phyloP scores from a whole-genome alignment of 2,329 filamentous ascomycete species.

The Penicillium sp. region DNA sequence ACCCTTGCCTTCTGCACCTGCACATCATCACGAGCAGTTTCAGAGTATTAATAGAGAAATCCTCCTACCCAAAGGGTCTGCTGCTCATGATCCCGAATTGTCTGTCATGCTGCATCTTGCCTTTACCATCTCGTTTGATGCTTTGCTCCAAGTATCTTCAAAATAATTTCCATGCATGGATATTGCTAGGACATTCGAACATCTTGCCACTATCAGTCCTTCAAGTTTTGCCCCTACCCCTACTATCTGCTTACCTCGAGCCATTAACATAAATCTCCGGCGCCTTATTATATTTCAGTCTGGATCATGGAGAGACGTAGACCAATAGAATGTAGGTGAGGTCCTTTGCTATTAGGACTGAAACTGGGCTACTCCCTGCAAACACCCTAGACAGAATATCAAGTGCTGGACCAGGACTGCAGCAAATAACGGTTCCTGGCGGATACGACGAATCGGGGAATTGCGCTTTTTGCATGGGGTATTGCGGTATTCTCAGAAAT shows the following conservation, averaged over 20 bases:
- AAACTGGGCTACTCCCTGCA: slow-evolving; percentile 13
- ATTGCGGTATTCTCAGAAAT: not conserved
- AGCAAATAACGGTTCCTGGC: slow-evolving; percentile 24
- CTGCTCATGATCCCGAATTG: not conserved
- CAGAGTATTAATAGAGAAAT: not conserved
- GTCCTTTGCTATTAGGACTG: slow-evolving; percentile 3
- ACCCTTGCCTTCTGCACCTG: not conserved
- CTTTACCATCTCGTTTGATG: slow-evolving; percentile 6
- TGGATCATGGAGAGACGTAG: not conserved
- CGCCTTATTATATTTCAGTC: not conserved
- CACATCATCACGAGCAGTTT: not conserved
- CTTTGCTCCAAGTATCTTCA: slow-evolving; percentile 1
- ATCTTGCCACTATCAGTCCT: not conserved
- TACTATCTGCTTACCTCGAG: not conserved
- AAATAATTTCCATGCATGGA: too few species aligned
- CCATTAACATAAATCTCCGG: not conserved
- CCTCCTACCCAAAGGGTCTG: slow-evolving; percentile 7
- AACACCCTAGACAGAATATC: slow-evolving; percentile 12
- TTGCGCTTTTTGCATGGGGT: slow-evolving; percentile 1
- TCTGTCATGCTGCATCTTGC: slow-evolving; percentile 9
- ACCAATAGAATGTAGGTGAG: not conserved
- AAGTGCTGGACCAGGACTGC: slow-evolving; percentile 12
- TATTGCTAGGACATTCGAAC: too few species aligned
- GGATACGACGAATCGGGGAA: slow-evolving; percentile 19
- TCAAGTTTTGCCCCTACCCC: not conserved